These are phyloP conservation scores for Chloroidium sp. DNA, from an alignment of 163 green algal species.

Conservation along the genomic window DNA sequence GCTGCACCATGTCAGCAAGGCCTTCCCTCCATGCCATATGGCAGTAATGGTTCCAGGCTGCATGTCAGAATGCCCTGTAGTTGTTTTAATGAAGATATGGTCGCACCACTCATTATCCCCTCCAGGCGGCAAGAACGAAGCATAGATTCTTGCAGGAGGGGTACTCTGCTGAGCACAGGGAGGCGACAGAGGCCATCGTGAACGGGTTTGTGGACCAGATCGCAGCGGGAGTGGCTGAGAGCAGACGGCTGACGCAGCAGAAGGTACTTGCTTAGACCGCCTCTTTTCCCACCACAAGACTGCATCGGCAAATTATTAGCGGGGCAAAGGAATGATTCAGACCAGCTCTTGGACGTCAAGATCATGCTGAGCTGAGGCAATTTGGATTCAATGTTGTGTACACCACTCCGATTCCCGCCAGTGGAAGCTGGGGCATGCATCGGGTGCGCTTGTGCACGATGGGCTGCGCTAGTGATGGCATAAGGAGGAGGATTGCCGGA, in stretches of 20 bases:
- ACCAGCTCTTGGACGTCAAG: neutral
- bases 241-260: conserved; percentile 11
- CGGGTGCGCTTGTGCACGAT: too few relatives aligned
- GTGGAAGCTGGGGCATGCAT: too few relatives aligned
- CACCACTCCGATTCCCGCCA: too few relatives aligned
- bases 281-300: neutral
- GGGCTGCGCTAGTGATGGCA: neutral
- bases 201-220: conserved; percentile 26
- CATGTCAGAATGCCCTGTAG: too few relatives aligned
- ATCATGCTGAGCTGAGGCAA: neutral
- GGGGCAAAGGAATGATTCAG: neutral
- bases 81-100: too few relatives aligned
- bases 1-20: too few relatives aligned
- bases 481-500: neutral
- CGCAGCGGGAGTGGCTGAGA: conserved; percentile 21
- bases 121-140: too few relatives aligned
- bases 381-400: too few relatives aligned
- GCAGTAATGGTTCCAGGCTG: too few relatives aligned
- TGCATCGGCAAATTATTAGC: too few relatives aligned
- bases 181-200: conserved; percentile 12
- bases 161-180: conserved; percentile 34
- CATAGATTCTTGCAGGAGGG: conserved; percentile 3
- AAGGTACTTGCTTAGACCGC: neutral
- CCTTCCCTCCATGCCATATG: too few relatives aligned
- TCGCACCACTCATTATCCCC: too few relatives aligned